These are phyloP conservation scores for Tephrocybe sp. DNA, from an alignment of 768 basidiomycete genomes.

Conservation along the genomic window DNA sequence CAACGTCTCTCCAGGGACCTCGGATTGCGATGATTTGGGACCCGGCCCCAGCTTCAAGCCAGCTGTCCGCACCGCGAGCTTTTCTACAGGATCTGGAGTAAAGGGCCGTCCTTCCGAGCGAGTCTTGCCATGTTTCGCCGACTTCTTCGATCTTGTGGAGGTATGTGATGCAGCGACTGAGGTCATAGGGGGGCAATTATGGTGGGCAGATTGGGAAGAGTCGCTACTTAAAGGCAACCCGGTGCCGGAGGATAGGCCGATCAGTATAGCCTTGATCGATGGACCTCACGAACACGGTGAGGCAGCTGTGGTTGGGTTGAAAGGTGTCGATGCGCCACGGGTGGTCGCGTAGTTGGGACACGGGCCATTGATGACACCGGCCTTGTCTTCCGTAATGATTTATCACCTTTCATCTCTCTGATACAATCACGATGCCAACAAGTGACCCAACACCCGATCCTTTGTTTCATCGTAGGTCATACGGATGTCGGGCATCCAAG, in stretches of 20 bases:
- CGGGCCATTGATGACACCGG: conserved; percentile 12
- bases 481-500: conserved; percentile 7
- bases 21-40: conserved; percentile 15
- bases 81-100: conserved; percentile 13
- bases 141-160: conserved; percentile 18
- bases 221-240: conserved; percentile 2
- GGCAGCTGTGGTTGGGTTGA: conserved; percentile 19
- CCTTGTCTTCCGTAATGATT: conserved; percentile 9
- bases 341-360: conserved; percentile 12
- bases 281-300: conserved; percentile 26
- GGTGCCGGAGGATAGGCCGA: conserved; percentile 1
- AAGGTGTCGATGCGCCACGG: conserved; percentile 19
- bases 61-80: conserved; percentile 15
- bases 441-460: too few species aligned
- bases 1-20: conserved; percentile 27
- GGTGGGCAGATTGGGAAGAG: conserved; percentile 3
- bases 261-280: conserved; percentile 14
- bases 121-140: conserved; percentile 12
- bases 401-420: conserved; percentile 10
- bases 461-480: conserved; percentile 14
- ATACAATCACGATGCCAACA: conserved; percentile 16
- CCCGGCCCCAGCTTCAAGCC: conserved; percentile 10
- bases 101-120: not conserved
- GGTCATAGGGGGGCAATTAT: conserved; percentile 16
- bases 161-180: conserved; percentile 18